Conservation (phyloP, 805 yeast genomes). For the Saccharomycopsis fermentans region DNA sequence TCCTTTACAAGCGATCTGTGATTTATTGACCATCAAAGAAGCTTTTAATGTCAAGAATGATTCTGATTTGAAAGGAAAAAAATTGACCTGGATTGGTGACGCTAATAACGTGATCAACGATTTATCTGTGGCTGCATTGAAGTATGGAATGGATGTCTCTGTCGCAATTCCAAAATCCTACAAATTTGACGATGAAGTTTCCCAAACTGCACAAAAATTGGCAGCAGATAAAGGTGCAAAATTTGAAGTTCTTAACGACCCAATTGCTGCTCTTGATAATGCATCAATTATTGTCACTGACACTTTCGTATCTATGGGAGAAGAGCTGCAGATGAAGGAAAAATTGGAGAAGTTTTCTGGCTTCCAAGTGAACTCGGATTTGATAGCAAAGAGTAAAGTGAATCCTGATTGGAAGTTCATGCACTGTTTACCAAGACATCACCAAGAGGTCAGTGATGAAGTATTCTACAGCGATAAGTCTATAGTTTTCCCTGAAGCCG, state of each 20-base stretch:
- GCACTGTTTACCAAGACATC: slow-evolving; percentile 96
- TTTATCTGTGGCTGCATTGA: slow-evolving; percentile 77
- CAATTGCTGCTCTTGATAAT: slow-evolving; percentile 57
- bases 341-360: slow-evolving; percentile 77
- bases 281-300: slow-evolving; percentile 89
- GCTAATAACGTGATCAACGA: slow-evolving; percentile 94
- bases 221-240: slow-evolving; percentile 40
- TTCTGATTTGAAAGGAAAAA: slow-evolving; percentile 31
- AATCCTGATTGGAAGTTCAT: slow-evolving; percentile 72
- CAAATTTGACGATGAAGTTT: slow-evolving; percentile 48
- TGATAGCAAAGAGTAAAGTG: slow-evolving; percentile 51
- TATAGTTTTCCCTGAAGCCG: slow-evolving; percentile 90
- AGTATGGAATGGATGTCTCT: slow-evolving; percentile 71
- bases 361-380: slow-evolving; percentile 66
- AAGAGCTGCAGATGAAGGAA: slow-evolving; percentile 65
- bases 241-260: slow-evolving; percentile 59
- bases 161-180: slow-evolving; percentile 78
- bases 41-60: slow-evolving; percentile 46
- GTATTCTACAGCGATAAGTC: slow-evolving; percentile 80
- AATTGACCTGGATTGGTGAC: slow-evolving; percentile 93
- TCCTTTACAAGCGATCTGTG: slow-evolving; percentile 93
- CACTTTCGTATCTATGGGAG: slow-evolving; percentile 97
- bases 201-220: slow-evolving; percentile 42
- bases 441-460: slow-evolving; percentile 88
- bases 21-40: slow-evolving; percentile 78